phyloP scores from a whole-genome alignment of 169 alveolate genomes.

The Plasmodium billcollinsi region DNA sequence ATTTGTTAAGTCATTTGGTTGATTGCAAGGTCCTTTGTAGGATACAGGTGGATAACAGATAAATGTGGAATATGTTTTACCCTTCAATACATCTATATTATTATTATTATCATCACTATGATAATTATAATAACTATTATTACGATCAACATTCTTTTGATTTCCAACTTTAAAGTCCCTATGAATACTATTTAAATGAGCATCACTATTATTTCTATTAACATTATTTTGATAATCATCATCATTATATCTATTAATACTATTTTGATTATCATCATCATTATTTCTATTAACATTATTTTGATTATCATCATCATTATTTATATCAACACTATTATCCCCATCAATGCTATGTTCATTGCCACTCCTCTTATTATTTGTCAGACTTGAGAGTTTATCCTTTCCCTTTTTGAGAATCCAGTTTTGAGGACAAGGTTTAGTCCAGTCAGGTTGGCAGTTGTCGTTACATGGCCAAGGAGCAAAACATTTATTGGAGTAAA shows the following conservation, averaged over 20 bases:
- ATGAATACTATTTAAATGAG: not conserved
- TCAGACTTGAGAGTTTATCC: not conserved
- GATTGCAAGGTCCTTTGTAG: slow-evolving; percentile 52
- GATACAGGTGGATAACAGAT: slow-evolving; percentile 36
- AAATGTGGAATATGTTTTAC: not conserved
- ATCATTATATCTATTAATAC: not conserved
- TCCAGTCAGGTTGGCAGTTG: slow-evolving; percentile 81
- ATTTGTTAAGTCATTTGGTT: slow-evolving; percentile 11
- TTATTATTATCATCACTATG: not conserved
- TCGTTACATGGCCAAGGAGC: slow-evolving; percentile 86
- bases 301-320: not conserved
- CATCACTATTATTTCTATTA: not conserved
- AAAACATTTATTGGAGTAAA: slow-evolving; percentile 77
- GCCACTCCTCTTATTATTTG: not conserved
- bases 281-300: not conserved
- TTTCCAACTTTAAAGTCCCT: not conserved
- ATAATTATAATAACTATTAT: not conserved
- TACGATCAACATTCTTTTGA: not conserved
- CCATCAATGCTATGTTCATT: not conserved
- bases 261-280: not conserved
- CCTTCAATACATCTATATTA: not conserved
- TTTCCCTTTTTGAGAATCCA: slow-evolving; percentile 13
- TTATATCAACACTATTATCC: not conserved
- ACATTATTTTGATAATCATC: not conserved
- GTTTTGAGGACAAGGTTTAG: slow-evolving; percentile 37